A percentile compares a stretch with the other conserved stretches of the same genome.
Conservation (phyloP, 495 filamentous ascomycete species). For the Neurospora hispaniola region DNA sequence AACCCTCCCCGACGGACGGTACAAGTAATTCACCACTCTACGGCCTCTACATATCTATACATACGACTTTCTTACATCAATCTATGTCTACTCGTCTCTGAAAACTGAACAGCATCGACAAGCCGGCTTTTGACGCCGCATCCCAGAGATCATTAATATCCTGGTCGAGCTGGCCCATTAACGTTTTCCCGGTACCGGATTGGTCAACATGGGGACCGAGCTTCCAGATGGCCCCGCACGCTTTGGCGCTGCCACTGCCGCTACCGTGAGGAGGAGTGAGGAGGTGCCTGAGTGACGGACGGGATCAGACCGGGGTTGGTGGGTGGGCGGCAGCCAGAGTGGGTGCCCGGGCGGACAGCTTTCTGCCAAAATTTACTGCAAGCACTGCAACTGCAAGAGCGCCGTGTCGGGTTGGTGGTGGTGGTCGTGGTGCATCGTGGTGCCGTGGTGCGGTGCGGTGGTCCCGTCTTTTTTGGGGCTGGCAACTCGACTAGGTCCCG, state of each 20-base stretch:
- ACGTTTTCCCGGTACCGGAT: neutral
- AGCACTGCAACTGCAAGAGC: neutral
- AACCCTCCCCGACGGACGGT: neutral
- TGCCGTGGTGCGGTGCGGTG: neutral
- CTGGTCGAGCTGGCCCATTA: neutral
- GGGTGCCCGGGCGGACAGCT: neutral
- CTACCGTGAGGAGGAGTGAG: neutral
- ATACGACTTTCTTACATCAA: neutral
- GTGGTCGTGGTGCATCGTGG: neutral
- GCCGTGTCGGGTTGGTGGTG: neutral
- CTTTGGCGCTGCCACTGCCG: neutral
- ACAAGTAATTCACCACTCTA: neutral
- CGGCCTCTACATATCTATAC: neutral
- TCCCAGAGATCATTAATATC: neutral
- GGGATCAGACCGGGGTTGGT: neutral
- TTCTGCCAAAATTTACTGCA: slow-evolving; percentile 1
- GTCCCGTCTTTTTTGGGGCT: neutral
- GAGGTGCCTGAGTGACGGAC: neutral
- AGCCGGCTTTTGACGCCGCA: neutral
- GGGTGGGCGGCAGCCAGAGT: neutral
- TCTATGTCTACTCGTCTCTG: neutral
- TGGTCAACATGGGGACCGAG: neutral
- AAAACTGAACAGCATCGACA: neutral
- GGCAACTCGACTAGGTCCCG: neutral
- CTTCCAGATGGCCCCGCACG: neutral